These are phyloP conservation scores for Komagataella pseudopastoris DNA, from an alignment of 805 yeast species.

Conservation along the genomic window DNA sequence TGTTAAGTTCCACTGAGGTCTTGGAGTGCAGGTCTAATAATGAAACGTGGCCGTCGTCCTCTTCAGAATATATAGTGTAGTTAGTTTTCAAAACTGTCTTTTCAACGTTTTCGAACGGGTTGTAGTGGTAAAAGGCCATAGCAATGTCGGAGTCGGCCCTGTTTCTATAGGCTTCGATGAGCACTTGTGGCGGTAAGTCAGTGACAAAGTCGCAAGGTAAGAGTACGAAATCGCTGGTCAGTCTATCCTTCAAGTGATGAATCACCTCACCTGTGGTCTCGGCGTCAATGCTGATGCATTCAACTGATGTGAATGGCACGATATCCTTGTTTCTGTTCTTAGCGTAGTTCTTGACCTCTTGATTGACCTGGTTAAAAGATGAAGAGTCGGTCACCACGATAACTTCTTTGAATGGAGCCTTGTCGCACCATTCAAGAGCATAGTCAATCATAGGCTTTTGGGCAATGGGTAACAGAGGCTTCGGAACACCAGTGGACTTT, in stretches of 20 bases:
- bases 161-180: slow-evolving; percentile 73
- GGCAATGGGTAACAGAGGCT: slow-evolving; percentile 83
- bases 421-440: slow-evolving; percentile 86
- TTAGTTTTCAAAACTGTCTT: slow-evolving; percentile 57
- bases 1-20: slow-evolving; percentile 55
- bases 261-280: slow-evolving; percentile 54
- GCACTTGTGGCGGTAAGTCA: slow-evolving; percentile 79
- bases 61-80: slow-evolving; percentile 51
- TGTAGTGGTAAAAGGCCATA: slow-evolving; percentile 63
- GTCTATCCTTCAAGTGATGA: slow-evolving; percentile 28
- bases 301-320: slow-evolving; percentile 20
- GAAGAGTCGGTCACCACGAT: slow-evolving; percentile 42
- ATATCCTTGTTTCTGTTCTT: slow-evolving; percentile 22
- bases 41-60: slow-evolving; percentile 25
- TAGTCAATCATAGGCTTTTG: slow-evolving; percentile 81
- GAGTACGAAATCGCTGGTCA: slow-evolving; percentile 49
- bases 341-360: slow-evolving; percentile 35
- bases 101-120: slow-evolving; percentile 64
- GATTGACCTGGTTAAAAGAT: slow-evolving; percentile 30
- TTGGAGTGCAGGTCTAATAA: slow-evolving; percentile 64
- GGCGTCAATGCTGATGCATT: slow-evolving; percentile 28
- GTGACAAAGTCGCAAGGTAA: slow-evolving; percentile 93
- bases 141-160: slow-evolving; percentile 58
- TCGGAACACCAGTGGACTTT: slow-evolving; percentile 54
- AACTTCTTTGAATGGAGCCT: slow-evolving; percentile 62